Conservation (phyloP, 176 grass and related monocot species). For the Carex parvula region DNA sequence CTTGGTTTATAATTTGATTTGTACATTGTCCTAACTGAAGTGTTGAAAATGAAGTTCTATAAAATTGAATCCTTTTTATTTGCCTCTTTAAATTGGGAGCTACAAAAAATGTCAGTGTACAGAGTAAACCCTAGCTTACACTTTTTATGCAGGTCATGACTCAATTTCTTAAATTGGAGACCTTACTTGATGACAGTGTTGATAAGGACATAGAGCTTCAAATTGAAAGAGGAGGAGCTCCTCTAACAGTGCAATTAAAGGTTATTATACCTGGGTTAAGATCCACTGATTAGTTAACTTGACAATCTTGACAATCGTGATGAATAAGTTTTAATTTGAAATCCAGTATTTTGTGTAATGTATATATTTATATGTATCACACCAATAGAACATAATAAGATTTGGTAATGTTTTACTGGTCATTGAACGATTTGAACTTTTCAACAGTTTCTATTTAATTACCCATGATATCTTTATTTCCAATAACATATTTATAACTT, state of each 20-base stretch:
- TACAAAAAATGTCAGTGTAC: background rate
- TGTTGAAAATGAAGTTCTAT: background rate
- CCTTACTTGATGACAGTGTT: slow-evolving; percentile 80
- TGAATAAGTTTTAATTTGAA: background rate
- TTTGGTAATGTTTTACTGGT: background rate
- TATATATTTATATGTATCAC: background rate
- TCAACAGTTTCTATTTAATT: background rate
- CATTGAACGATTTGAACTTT: background rate
- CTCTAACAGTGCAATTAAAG: slow-evolving; percentile 70
- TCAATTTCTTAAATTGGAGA: slow-evolving; percentile 91
- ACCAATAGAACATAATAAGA: background rate
- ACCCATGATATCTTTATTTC: background rate
- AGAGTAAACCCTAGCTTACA: slow-evolving; percentile 5
- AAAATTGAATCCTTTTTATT: background rate
- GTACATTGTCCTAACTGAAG: background rate
- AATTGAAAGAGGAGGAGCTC: slow-evolving; percentile 82
- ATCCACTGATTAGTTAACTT: background rate
- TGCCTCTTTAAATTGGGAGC: background rate
- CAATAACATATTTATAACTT: background rate
- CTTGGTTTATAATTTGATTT: background rate
- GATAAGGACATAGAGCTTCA: slow-evolving; percentile 61
- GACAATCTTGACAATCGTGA: background rate
- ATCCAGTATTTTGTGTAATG: background rate
- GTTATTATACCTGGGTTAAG: slow-evolving; percentile 27
- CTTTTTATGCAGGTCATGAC: slow-evolving; percentile 76